Percentiles rank a stretch among this genome's conserved stretches.
Evolutionary conservation across 2,329 filamentous ascomycete species (phyloP).

Genomic region (Claviceps fusiformis): DNA sequence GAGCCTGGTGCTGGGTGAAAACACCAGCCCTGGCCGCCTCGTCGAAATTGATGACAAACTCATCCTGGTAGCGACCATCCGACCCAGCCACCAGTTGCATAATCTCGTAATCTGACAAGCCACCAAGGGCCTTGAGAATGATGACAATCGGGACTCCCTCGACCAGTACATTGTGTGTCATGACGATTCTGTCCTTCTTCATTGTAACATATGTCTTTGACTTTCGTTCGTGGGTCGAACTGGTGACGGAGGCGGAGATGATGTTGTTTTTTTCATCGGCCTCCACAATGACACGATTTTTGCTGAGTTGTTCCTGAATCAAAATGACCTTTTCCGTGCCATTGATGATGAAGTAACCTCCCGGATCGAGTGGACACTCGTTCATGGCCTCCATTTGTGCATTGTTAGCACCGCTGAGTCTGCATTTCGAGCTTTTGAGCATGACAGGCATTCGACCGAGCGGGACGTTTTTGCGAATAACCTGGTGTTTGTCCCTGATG

Average conservation of each 20-base stretch:
- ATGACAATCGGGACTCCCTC: conserved; percentile 95
- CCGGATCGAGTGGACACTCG: conserved; percentile 90
- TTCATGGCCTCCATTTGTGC: conserved; percentile 82
- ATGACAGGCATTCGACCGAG: conserved; percentile 93
- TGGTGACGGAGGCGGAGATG: conserved; percentile 90
- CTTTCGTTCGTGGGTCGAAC: conserved; percentile 94
- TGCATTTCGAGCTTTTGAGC: conserved; percentile 90
- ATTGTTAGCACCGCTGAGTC: conserved; percentile 71
- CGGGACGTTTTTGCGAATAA: conserved; percentile 61
- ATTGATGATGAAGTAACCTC: conserved; percentile 94
- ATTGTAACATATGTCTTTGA: conserved; percentile 93
- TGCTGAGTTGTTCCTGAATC: conserved; percentile 96
- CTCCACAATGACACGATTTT: conserved; percentile 97
- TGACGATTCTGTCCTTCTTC: conserved; percentile 81
- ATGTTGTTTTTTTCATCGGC: conserved; percentile 82
- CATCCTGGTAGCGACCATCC: conserved; percentile 82
- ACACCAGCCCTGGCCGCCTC: conserved; percentile 74
- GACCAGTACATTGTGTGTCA: conserved; percentile 84
- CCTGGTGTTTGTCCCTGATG: conserved; percentile 62
- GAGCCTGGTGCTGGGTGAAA: conserved; percentile 84
- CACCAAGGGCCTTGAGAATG: conserved; percentile 81
- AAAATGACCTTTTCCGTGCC: conserved; percentile 98
- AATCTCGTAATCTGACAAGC: conserved; percentile 91
- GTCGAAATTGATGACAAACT: conserved; percentile 91
- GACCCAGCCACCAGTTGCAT: conserved; percentile 79